Conservation (phyloP, 345 rosid genomes). For the Combretum micranthum region DNA sequence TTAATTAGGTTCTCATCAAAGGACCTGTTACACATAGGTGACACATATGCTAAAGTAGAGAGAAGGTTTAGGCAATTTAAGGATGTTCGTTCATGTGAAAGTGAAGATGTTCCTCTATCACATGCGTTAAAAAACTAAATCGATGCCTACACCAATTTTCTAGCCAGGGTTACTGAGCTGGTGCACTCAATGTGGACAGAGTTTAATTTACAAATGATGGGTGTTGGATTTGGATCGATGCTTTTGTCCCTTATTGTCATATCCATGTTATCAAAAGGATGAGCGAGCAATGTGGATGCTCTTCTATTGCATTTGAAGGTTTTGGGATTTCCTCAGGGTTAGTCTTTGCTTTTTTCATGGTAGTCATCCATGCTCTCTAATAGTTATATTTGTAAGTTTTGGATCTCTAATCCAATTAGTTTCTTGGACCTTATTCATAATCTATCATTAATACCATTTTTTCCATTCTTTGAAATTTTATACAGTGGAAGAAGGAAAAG, state of each 20-base stretch:
- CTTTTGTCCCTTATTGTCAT: constrained; percentile 46
- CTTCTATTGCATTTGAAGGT: constrained; percentile 21
- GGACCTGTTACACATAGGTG: constrained; percentile 53
- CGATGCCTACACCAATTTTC: constrained; percentile 48
- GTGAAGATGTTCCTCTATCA: constrained; percentile 21
- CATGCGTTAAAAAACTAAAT: constrained; percentile 44
- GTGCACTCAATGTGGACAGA: constrained; percentile 97
- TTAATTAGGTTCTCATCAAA: constrained; percentile 90
- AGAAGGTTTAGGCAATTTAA: constrained; percentile 34
- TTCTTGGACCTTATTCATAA: neutral
- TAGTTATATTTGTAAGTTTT: constrained; percentile 79
- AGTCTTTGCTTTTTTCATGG: constrained; percentile 34
- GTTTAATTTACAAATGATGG: constrained; percentile 76
- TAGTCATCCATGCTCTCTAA: constrained; percentile 74
- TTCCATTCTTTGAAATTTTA: constrained; percentile 9
- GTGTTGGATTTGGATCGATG: constrained; percentile 60
- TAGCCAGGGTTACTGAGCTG: constrained; percentile 63
- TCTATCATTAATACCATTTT: constrained; percentile 9
- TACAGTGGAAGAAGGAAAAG: constrained; percentile 97
- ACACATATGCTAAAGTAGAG: constrained; percentile 57
- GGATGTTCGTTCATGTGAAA: constrained; percentile 18
- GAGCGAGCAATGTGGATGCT: constrained; percentile 17
- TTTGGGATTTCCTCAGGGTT: constrained; percentile 37
- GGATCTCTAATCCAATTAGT: constrained; percentile 4
- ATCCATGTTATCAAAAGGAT: constrained; percentile 32